A percentile compares a stretch with the other conserved stretches of the same genome.
Conservation (phyloP, 768 basidiomycete species). For the Rhodotorula kratochvilovae region DNA sequence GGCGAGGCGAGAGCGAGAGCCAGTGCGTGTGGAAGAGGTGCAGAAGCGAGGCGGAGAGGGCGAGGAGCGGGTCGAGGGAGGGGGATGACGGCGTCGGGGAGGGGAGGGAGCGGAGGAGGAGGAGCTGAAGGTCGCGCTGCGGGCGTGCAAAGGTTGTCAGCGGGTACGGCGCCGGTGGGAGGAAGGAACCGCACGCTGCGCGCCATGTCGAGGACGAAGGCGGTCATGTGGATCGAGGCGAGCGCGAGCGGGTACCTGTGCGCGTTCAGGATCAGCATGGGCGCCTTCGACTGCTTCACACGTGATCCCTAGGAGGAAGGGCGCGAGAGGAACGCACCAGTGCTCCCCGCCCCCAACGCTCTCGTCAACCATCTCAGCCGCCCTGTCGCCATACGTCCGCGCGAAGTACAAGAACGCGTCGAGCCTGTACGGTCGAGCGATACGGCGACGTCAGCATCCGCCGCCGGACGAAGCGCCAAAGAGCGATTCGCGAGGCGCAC, state of each 20-base stretch:
- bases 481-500: background rate
- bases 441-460: background rate
- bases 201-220: constrained; percentile 30
- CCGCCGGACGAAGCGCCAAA: too few relatives aligned
- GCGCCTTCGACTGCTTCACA: too few relatives aligned
- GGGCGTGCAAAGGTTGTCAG: background rate
- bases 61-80: background rate
- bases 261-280: too few relatives aligned
- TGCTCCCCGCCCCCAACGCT: constrained; percentile 23
- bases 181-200: background rate
- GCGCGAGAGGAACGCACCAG: constrained; percentile 8
- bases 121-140: constrained; percentile 36
- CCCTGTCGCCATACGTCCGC: constrained; percentile 17
- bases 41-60: constrained; percentile 7
- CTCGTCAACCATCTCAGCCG: constrained; percentile 28
- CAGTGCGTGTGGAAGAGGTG: constrained; percentile 37
- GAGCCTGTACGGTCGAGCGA: background rate
- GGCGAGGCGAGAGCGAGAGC: constrained; percentile 1
- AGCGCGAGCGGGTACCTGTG: constrained; percentile 37
- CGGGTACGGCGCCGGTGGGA: background rate
- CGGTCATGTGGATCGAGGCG: constrained; percentile 35
- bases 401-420: constrained; percentile 22
- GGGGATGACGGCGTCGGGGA: background rate
- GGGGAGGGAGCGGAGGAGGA: constrained; percentile 26
- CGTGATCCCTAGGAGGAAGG: too few relatives aligned